A percentile compares a stretch with the other conserved stretches of the same genome.
Evolutionary conservation across 2,329 filamentous ascomycete species (phyloP).

Genomic region (Talaromyces sp.): DNA sequence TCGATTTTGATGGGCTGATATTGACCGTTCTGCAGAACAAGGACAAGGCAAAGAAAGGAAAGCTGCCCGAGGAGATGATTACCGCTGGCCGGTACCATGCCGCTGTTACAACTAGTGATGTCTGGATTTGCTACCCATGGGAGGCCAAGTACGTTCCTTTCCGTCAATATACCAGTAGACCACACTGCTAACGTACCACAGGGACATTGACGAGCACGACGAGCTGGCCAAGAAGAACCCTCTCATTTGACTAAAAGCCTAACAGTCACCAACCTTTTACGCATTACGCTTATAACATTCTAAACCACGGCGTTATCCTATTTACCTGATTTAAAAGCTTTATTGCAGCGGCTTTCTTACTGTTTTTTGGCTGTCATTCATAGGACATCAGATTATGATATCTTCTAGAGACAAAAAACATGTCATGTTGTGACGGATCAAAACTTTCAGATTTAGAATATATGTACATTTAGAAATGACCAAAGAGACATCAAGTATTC

Average conservation of each 20-base stretch:
- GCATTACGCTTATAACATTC: conserved; percentile 8
- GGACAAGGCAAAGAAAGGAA: conserved; percentile 92
- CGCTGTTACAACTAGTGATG: conserved; percentile 82
- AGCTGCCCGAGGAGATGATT: conserved; percentile 74
- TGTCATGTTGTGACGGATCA: neutral
- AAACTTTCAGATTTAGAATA: neutral
- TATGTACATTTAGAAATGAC: conserved; percentile 3
- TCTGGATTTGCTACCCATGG: conserved; percentile 99
- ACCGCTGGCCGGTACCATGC: conserved; percentile 72
- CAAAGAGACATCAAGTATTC: neutral
- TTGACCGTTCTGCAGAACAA: conserved; percentile 64
- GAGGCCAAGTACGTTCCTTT: conserved; percentile 65
- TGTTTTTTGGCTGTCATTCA: neutral
- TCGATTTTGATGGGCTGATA: too few relatives aligned
- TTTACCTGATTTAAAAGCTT: neutral
- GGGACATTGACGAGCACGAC: conserved; percentile 91
- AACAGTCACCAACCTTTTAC: neutral
- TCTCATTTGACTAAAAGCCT: conserved; percentile 25
- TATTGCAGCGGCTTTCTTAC: neutral
- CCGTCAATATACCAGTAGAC: neutral
- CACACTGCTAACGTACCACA: conserved; percentile 30
- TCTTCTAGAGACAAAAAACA: neutral
- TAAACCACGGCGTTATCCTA: neutral
- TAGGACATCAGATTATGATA: neutral
- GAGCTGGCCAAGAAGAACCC: conserved; percentile 55